phyloP scores from a whole-genome alignment of 257 asterid genomes.

The Scutellaria minor region DNA sequence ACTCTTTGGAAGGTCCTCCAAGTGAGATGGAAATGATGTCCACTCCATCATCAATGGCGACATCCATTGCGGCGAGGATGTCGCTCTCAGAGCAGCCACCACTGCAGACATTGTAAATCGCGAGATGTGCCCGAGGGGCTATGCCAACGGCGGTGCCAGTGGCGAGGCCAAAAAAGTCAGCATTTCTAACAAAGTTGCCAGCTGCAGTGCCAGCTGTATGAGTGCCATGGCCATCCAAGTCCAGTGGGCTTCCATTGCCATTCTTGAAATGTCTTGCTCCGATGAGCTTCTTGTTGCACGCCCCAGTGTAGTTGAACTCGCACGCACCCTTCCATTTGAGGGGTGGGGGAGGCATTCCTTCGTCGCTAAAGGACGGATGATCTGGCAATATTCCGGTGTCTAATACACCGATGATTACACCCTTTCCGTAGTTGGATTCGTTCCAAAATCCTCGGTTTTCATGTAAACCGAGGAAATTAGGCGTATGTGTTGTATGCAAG shows the following conservation, averaged over 20 bases:
- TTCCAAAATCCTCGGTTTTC: slow-evolving; percentile 56
- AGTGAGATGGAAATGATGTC: slow-evolving; percentile 45
- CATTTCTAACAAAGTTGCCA: slow-evolving; percentile 48
- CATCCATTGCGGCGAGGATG: slow-evolving; percentile 55
- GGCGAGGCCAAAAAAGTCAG: slow-evolving; percentile 49
- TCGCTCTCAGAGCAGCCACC: slow-evolving; percentile 38
- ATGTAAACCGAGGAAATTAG: slow-evolving; percentile 57
- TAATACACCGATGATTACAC: slow-evolving; percentile 57
- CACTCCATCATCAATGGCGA: slow-evolving; percentile 53
- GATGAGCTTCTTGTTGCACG: slow-evolving; percentile 59
- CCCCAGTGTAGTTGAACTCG: slow-evolving; percentile 36
- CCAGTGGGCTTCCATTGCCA: slow-evolving; percentile 33
- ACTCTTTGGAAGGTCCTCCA: slow-evolving; percentile 9
- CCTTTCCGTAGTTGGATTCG: slow-evolving; percentile 56
- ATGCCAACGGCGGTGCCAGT: slow-evolving; percentile 57
- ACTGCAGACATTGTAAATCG: slow-evolving; percentile 44
- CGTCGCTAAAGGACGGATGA: slow-evolving; percentile 61
- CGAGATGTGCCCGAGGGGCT: slow-evolving; percentile 55
- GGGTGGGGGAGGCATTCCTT: slow-evolving; percentile 61
- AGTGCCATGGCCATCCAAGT: slow-evolving; percentile 51
- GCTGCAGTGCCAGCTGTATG: slow-evolving; percentile 65
- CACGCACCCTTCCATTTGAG: slow-evolving; percentile 68
- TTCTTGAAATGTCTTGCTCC: slow-evolving; percentile 43
- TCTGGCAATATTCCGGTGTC: slow-evolving; percentile 58
- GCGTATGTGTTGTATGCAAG: slow-evolving; percentile 57